Percentiles rank a stretch among this genome's conserved stretches.
Evolutionary conservation across 306 rosid species (phyloP).

Genomic region (Sophora flavescens): DNA sequence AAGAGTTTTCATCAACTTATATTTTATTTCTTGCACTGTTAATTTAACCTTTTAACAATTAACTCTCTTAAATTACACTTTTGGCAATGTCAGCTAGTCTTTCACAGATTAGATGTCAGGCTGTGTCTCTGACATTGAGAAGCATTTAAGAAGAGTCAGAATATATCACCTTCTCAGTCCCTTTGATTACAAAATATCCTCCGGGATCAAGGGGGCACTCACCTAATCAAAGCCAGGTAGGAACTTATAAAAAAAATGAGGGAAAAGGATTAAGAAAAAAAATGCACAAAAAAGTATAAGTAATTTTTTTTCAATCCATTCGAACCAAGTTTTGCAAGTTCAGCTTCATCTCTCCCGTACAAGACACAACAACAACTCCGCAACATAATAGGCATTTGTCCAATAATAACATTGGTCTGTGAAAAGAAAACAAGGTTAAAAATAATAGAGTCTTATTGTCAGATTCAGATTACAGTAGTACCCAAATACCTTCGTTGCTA

Average conservation of each 20-base stretch:
- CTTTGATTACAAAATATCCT: conserved; percentile 90
- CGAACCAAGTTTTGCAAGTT: conserved; percentile 85
- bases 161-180: conserved; percentile 86
- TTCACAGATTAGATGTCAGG: conserved; percentile 2
- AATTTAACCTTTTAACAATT: conserved; percentile 13
- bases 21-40: background rate
- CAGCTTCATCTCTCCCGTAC: conserved; percentile 77
- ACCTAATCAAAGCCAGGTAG: conserved; percentile 53
- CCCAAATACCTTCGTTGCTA: conserved; percentile 60
- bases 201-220: conserved; percentile 99
- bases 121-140: conserved; percentile 24
- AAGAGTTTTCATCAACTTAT: conserved; percentile 19
- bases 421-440: conserved; percentile 24
- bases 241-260: conserved; percentile 1
- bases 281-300: background rate
- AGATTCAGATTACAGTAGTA: conserved; percentile 36
- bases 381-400: conserved; percentile 92
- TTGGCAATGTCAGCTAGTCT: background rate
- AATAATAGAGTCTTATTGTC: background rate
- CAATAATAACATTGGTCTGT: conserved; percentile 66
- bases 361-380: conserved; percentile 81
- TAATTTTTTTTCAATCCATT: conserved; percentile 15
- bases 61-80: conserved; percentile 8
- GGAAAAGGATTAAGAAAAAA: conserved; percentile 1
- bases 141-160: conserved; percentile 34